A percentile compares a stretch with the other conserved stretches of the same genome.
Conservation (phyloP, 1,284 basidiomycete species). For the Mycena sp. region DNA sequence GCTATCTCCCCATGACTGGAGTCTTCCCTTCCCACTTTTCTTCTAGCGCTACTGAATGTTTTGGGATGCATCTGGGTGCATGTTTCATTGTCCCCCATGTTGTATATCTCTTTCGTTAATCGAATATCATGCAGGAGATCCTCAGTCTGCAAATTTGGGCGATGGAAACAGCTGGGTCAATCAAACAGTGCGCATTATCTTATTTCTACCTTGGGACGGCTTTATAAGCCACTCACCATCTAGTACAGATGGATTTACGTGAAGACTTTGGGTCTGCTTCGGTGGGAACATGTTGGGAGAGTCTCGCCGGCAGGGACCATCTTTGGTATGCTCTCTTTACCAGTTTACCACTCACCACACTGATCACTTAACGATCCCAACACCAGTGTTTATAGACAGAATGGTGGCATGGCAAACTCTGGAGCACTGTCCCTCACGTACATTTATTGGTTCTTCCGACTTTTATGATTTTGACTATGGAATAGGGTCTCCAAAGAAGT, state of each 20-base stretch:
- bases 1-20: conserved; percentile 26
- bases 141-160: conserved; percentile 68
- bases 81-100: background rate
- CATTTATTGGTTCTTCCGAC: conserved; percentile 28
- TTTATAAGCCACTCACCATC: background rate
- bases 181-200: conserved; percentile 43
- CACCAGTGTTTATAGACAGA: conserved; percentile 56
- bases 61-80: conserved; percentile 65
- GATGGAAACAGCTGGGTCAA: conserved; percentile 66
- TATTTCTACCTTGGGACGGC: background rate
- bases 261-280: conserved; percentile 52
- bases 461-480: background rate
- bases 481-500: background rate
- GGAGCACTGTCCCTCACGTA: conserved; percentile 66
- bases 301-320: conserved; percentile 65
- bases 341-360: too few relatives aligned
- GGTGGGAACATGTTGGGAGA: conserved; percentile 63
- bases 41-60: conserved; percentile 68
- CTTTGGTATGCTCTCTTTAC: conserved; percentile 51
- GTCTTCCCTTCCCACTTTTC: background rate
- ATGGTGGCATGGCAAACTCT: conserved; percentile 55
- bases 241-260: conserved; percentile 53
- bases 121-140: conserved; percentile 33
- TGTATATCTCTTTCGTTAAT: background rate
- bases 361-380: background rate